A percentile compares a stretch with the other conserved stretches of the same genome.
phyloP scores from a whole-genome alignment of 2,329 filamentous ascomycete species.

The Fusarium albosuccineum region DNA sequence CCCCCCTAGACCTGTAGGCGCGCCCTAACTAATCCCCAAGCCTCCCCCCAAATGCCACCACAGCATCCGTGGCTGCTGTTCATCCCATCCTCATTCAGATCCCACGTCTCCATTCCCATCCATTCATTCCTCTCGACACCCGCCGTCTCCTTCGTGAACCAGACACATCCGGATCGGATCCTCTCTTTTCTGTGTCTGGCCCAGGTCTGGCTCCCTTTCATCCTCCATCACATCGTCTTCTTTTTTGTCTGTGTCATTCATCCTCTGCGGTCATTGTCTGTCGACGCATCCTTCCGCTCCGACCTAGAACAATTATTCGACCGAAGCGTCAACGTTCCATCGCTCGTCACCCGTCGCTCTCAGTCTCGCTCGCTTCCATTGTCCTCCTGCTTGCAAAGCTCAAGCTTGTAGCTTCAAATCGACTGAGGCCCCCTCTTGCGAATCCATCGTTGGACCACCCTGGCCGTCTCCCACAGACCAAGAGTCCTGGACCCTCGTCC shows the following conservation, averaged over 20 bases:
- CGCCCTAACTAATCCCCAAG: conserved; percentile 21
- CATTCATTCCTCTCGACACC: conserved; percentile 40
- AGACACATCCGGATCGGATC: conserved; percentile 39
- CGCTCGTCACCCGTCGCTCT: conserved; percentile 3
- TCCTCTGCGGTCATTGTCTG: conserved; percentile 20
- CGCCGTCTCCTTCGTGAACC: conserved; percentile 34
- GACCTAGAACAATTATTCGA: conserved; percentile 22
- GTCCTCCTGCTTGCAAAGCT: conserved; percentile 14
- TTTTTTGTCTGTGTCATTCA: conserved; percentile 12
- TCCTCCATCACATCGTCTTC: conserved; percentile 23
- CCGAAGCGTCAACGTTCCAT: conserved; percentile 25
- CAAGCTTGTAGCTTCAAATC: conserved; percentile 17
- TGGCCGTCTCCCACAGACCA: conserved; percentile 37
- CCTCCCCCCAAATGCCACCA: conserved; percentile 24
- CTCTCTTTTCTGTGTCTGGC: conserved; percentile 38
- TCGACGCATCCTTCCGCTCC: conserved; percentile 27
- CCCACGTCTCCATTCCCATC: conserved; percentile 40
- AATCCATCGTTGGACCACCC: conserved; percentile 36
- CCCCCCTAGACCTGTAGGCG: conserved; percentile 10
- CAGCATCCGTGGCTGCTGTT: conserved; percentile 34
- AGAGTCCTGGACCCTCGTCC: conserved; percentile 42
- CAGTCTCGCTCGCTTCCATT: conserved; percentile 35
- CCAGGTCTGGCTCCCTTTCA: conserved; percentile 21
- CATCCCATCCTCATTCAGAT: conserved; percentile 45
- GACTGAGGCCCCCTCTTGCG: conserved; percentile 36